These are phyloP conservation scores for Phycomyces blakesleeanus DNA, from an alignment of 192 early-diverging fungal genomes.

Conservation along the genomic window DNA sequence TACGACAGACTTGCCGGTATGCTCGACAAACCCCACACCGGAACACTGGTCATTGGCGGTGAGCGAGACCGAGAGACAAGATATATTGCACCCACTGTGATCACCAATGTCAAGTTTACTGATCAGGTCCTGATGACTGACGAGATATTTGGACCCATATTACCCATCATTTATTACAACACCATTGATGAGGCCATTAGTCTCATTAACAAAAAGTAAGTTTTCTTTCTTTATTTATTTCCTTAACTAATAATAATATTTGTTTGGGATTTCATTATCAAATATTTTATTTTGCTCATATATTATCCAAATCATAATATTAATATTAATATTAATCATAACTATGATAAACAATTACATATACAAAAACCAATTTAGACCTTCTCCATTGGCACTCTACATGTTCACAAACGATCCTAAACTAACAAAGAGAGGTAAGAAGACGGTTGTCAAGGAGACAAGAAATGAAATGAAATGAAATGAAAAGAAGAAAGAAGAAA, in stretches of 20 bases:
- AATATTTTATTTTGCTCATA: neutral
- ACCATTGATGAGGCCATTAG: slow-evolving; percentile 59
- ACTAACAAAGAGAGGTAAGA: slow-evolving; percentile 48
- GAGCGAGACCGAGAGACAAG: slow-evolving; percentile 52
- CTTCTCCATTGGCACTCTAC: slow-evolving; percentile 80
- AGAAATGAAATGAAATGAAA: no score
- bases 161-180: slow-evolving; percentile 74
- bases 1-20: slow-evolving; percentile 54
- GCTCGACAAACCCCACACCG: slow-evolving; percentile 44
- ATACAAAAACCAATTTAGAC: slow-evolving; percentile 35
- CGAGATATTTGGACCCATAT: slow-evolving; percentile 91
- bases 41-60: slow-evolving; percentile 60
- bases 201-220: slow-evolving; percentile 50
- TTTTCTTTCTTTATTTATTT: neutral
- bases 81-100: slow-evolving; percentile 80
- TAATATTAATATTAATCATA: no score
- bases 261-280: neutral
- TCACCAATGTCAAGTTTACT: slow-evolving; percentile 62
- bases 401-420: slow-evolving; percentile 56
- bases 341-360: no score
- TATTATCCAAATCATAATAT: neutral
- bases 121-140: slow-evolving; percentile 67
- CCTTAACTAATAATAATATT: neutral
- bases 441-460: no score
- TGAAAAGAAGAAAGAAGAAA: no score